phyloP scores from a whole-genome alignment of 1,139 yeast species.

The Taphrina flavorubra region DNA sequence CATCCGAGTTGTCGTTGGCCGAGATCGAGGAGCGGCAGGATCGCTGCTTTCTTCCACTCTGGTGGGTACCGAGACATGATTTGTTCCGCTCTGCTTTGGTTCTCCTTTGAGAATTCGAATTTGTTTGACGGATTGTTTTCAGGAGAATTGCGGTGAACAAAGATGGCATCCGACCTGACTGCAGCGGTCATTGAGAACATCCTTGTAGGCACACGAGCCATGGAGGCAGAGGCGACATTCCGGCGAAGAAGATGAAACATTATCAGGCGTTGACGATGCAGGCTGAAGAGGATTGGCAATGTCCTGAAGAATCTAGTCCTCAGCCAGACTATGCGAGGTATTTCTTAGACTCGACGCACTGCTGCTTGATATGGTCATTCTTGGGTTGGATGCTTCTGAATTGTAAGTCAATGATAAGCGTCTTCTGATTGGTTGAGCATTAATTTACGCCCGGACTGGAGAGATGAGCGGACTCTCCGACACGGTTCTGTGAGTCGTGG shows the following conservation, averaged over 20 bases:
- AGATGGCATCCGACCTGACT: constrained; percentile 34
- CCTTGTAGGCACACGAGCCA: constrained; percentile 10
- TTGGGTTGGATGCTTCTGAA: no score
- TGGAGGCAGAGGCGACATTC: background rate
- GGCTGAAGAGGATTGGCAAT: background rate
- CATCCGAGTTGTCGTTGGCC: constrained; percentile 90
- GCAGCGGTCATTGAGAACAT: constrained; percentile 13
- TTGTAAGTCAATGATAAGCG: constrained; percentile 3
- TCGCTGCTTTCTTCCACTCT: constrained; percentile 85
- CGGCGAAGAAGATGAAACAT: background rate
- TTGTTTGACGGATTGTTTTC: constrained; percentile 71
- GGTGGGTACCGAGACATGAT: constrained; percentile 64
- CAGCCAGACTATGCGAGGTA: background rate
- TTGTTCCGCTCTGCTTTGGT: constrained; percentile 70
- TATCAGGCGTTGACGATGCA: background rate
- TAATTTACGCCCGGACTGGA: background rate
- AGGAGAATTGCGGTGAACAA: constrained; percentile 62
- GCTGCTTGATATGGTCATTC: no score
- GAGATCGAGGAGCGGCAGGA: constrained; percentile 83
- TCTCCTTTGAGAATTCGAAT: constrained; percentile 76
- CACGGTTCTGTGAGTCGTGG: background rate
- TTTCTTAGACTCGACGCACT: no score
- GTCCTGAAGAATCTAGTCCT: background rate
- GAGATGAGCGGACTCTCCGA: background rate
- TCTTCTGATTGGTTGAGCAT: background rate